Conservation (phyloP, 2,329 filamentous ascomycete species). For the Blastomyces silverae region DNA sequence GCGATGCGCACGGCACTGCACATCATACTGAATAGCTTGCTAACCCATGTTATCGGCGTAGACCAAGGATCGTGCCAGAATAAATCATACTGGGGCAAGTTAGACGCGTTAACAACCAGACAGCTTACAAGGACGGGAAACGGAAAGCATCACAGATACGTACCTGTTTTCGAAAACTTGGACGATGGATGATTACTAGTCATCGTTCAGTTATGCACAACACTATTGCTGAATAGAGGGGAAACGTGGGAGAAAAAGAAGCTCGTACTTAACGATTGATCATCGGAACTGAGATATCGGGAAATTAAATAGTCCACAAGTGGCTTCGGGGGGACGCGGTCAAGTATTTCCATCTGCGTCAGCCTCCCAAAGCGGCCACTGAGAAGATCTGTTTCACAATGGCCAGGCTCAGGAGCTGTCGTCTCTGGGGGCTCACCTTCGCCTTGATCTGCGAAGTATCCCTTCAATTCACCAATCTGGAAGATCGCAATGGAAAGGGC, state of each 20-base stretch:
- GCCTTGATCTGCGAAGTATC: conserved; percentile 7
- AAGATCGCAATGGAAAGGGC: background rate
- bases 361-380: conserved; percentile 12
- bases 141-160: conserved; percentile 17
- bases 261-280: conserved; percentile 22
- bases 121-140: background rate
- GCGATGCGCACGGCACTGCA: conserved; percentile 21
- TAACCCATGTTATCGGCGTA: conserved; percentile 41
- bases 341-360: conserved; percentile 31
- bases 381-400: conserved; percentile 7
- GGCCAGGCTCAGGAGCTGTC: background rate
- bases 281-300: conserved; percentile 30
- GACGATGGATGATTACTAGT: conserved; percentile 24
- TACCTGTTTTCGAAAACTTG: conserved; percentile 31
- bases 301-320: conserved; percentile 28
- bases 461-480: conserved; percentile 9
- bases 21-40: conserved; percentile 40
- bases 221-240: conserved; percentile 16
- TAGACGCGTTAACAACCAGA: background rate
- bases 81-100: conserved; percentile 32
- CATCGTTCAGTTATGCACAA: conserved; percentile 25
- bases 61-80: conserved; percentile 41
- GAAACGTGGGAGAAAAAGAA: conserved; percentile 19
- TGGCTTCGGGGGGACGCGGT: conserved; percentile 25
- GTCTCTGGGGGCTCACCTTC: background rate